Percentiles rank a stretch among this genome's conserved stretches.
Evolutionary conservation across 495 filamentous ascomycete genomes (phyloP).

Genomic region (Neurospora terricola): DNA sequence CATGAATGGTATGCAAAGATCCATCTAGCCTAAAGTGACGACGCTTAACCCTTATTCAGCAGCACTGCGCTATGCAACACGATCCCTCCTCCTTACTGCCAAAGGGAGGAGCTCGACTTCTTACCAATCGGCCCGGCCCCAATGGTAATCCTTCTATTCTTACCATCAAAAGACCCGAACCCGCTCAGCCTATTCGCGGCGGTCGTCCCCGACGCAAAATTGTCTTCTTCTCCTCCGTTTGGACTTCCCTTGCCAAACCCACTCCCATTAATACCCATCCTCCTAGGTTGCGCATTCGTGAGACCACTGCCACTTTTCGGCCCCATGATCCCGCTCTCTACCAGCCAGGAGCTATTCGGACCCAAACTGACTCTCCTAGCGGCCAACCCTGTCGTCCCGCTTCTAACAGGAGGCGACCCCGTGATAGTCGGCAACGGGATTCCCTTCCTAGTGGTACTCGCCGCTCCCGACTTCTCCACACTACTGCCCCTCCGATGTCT

Average conservation of each 20-base stretch:
- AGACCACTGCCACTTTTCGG: constrained; percentile 29
- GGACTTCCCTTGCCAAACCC: not conserved
- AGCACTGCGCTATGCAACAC: not conserved
- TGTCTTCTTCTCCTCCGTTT: not conserved
- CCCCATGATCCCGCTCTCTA: constrained; percentile 18
- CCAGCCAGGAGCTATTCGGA: not conserved
- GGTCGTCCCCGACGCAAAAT: not conserved
- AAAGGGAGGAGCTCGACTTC: not conserved
- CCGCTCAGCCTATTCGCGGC: not conserved
- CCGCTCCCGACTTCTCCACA: constrained; percentile 15
- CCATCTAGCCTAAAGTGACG: not conserved
- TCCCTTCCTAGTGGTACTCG: constrained; percentile 2
- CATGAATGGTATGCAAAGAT: not conserved
- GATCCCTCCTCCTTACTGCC: not conserved
- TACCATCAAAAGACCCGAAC: constrained; percentile 10
- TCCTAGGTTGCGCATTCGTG: constrained; percentile 11
- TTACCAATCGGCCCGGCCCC: not conserved
- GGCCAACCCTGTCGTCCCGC: not conserved
- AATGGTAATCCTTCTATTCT: constrained; percentile 27
- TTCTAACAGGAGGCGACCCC: constrained; percentile 29
- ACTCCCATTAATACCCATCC: not conserved
- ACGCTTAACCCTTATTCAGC: not conserved
- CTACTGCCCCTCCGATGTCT: constrained; percentile 28
- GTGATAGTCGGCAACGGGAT: constrained; percentile 29
- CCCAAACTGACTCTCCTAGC: constrained; percentile 1